Percentiles rank a stretch among this genome's conserved stretches.
phyloP scores from a whole-genome alignment of 2,329 filamentous ascomycete species.

The Akanthomyces uredinophilus region DNA sequence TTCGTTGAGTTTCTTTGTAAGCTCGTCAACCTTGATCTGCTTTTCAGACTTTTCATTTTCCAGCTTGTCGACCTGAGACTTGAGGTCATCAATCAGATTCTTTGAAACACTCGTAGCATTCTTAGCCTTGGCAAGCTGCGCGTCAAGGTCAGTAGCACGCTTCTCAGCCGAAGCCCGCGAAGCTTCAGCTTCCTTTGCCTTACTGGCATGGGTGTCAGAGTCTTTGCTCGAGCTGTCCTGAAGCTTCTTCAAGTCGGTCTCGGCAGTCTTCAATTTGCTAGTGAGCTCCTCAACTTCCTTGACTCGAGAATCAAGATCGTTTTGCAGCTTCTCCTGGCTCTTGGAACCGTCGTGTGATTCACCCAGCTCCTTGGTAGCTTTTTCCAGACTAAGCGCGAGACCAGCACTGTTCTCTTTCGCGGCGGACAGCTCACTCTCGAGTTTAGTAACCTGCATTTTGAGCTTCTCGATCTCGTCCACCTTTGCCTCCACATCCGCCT shows the following conservation, averaged over 20 bases:
- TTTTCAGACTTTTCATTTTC: slow-evolving; percentile 30
- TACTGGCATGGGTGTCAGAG: slow-evolving; percentile 27
- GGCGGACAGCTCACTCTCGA: slow-evolving; percentile 66
- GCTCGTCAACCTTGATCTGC: slow-evolving; percentile 31
- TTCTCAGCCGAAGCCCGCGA: slow-evolving; percentile 32
- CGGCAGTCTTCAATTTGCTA: slow-evolving; percentile 40
- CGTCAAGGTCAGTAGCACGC: slow-evolving; percentile 35
- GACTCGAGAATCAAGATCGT: slow-evolving; percentile 44
- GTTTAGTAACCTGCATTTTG: slow-evolving; percentile 59
- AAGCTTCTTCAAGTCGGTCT: slow-evolving; percentile 40
- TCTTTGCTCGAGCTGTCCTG: slow-evolving; percentile 33
- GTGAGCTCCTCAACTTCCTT: slow-evolving; percentile 46
- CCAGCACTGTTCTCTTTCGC: slow-evolving; percentile 65
- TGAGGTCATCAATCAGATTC: slow-evolving; percentile 35
- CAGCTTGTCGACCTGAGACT: slow-evolving; percentile 32
- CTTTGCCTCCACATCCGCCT: slow-evolving; percentile 66
- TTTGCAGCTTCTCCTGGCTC: slow-evolving; percentile 42
- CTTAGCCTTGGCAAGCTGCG: slow-evolving; percentile 34
- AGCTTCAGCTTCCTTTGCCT: slow-evolving; percentile 32
- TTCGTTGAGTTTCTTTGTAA: slow-evolving; percentile 40
- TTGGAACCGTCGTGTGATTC: slow-evolving; percentile 38
- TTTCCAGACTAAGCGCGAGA: slow-evolving; percentile 64
- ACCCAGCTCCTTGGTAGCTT: slow-evolving; percentile 58
- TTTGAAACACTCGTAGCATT: slow-evolving; percentile 38
- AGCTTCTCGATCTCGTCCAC: slow-evolving; percentile 66